These are phyloP conservation scores for Orbilia quercus DNA, from an alignment of 2,329 filamentous ascomycete genomes.

Conservation along the genomic window DNA sequence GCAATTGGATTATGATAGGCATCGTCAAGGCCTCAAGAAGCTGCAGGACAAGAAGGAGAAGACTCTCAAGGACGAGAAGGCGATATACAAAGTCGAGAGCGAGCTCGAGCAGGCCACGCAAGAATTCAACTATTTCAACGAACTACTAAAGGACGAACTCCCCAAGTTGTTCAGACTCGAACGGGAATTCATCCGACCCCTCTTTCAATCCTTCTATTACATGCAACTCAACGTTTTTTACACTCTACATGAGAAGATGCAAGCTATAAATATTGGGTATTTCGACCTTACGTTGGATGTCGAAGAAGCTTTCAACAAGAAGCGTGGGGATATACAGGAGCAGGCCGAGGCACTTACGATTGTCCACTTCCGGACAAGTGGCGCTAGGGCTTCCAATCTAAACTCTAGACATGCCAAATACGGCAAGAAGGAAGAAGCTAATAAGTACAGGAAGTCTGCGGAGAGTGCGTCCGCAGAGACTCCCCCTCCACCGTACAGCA, in stretches of 20 bases:
- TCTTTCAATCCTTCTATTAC: conserved; percentile 99
- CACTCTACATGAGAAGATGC: conserved; percentile 97
- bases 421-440: conserved; percentile 61
- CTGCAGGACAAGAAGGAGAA: conserved; percentile 98
- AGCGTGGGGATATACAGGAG: conserved; percentile 88
- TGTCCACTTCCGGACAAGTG: conserved; percentile 89
- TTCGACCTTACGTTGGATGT: conserved; percentile 92
- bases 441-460: conserved; percentile 61
- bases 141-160: conserved; percentile 93
- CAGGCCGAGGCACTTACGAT: conserved; percentile 85
- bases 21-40: conserved; percentile 85
- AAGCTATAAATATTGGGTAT: conserved; percentile 95
- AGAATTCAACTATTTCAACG: conserved; percentile 98
- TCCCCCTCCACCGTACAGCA: conserved; percentile 78
- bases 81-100: conserved; percentile 92
- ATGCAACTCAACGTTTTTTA: conserved; percentile 99
- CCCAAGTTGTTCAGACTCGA: conserved; percentile 91
- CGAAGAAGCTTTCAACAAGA: conserved; percentile 87
- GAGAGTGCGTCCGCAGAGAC: conserved; percentile 66
- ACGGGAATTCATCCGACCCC: conserved; percentile 91
- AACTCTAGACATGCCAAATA: conserved; percentile 66
- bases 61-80: conserved; percentile 95
- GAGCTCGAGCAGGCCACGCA: conserved; percentile 91
- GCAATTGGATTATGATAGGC: conserved; percentile 93
- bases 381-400: conserved; percentile 67